Evolutionary conservation across 1,139 yeast species (phyloP).

Genomic region (Torulaspora globosa): DNA sequence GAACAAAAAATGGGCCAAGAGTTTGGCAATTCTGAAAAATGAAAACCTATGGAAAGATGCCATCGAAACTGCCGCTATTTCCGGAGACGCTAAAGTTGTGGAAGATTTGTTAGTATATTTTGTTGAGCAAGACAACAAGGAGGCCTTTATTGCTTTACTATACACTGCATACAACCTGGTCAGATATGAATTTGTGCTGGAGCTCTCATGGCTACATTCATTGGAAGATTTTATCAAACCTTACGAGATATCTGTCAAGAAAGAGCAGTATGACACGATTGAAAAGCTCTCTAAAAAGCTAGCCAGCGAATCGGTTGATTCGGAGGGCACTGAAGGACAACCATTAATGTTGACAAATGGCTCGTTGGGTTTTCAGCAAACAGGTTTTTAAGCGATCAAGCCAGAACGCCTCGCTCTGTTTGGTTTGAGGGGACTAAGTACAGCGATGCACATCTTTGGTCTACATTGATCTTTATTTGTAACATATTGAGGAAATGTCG

Average conservation of each 20-base stretch:
- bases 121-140: slow-evolving; percentile 96
- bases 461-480: not conserved
- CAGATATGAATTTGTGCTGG: slow-evolving; percentile 78
- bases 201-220: slow-evolving; percentile 85
- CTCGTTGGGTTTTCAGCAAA: slow-evolving; percentile 30
- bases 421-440: slow-evolving; percentile 22
- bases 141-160: slow-evolving; percentile 86
- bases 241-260: slow-evolving; percentile 74
- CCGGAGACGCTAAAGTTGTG: slow-evolving; percentile 74
- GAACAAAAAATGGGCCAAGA: slow-evolving; percentile 89
- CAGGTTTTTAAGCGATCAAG: slow-evolving; percentile 22
- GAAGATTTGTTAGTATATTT: slow-evolving; percentile 87
- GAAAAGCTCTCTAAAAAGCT: slow-evolving; percentile 66
- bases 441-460: not conserved
- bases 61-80: slow-evolving; percentile 84
- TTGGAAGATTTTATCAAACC: slow-evolving; percentile 84
- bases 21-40: slow-evolving; percentile 80
- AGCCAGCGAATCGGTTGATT: slow-evolving; percentile 51
- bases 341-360: slow-evolving; percentile 66
- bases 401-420: not conserved
- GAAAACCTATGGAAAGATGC: slow-evolving; percentile 96
- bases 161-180: slow-evolving; percentile 81
- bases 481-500: slow-evolving; percentile 2
- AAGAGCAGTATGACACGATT: slow-evolving; percentile 69
- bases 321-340: slow-evolving; percentile 44